Base-by-base conservation (phyloP, 768 basidiomycete genomes). In the Lactarius trivialis region DNA sequence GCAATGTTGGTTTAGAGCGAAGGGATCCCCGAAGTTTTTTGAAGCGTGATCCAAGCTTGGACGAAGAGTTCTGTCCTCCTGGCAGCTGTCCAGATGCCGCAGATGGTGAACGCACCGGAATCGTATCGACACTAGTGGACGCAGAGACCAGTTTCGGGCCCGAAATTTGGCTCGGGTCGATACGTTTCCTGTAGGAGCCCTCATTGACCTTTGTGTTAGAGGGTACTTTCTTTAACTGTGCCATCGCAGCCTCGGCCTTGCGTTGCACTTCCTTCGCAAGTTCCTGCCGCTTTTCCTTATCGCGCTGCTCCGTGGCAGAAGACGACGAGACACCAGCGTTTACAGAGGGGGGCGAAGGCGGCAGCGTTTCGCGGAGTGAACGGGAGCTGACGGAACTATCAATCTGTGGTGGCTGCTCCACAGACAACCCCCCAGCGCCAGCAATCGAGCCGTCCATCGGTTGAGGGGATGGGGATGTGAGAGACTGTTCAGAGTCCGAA, bases 11-110 rank as follows among this genome's bases (percentile, higher is more conserved):
- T 63, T 80, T 82, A 32, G 82, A 76, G 48, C 86, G 81, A 60
- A 92, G 75, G 0, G 87, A 86, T 55, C 88, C 82, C 56, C 85
- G 79, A 53, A 93, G 74, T 69, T 81, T 85, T 73, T 83, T 86
- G 77, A 93, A 84, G 26, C 89, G 83, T 43, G 84, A 82, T 50
- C 87, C 85, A 61, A 92, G 80, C 71, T 83, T 88, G 0, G 82
- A 82, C 17, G 66, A n/a, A 49, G 62, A 50, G 30, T 54, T 52
- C 30, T 68, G 66, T 11, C 56, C 66, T 48, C 56, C 54, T 15
- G 66, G 53, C 28, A 67, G 52, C 19, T 65, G 64, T 21, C 67
- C 64, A 19, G 70, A 67, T 28, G 68, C 65, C 19, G 65, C 63
- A 34, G 69, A 69, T 9, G 66, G 65, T 2, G 69, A 68, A 30